Conservation (phyloP, 1,284 basidiomycete genomes). For the Moniliophthora roreri region DNA sequence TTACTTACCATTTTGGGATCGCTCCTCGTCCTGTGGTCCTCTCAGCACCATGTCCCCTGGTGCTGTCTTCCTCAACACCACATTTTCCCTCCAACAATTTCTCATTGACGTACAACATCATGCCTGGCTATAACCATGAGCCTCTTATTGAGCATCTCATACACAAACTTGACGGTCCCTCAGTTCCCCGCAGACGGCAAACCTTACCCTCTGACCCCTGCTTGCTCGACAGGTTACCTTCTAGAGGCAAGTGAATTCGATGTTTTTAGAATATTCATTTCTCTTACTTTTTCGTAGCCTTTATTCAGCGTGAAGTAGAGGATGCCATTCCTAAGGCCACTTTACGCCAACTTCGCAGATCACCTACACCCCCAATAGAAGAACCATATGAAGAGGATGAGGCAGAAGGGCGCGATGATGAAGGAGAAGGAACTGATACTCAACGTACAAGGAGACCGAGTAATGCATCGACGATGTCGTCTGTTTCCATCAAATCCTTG, state of each 20-base stretch:
- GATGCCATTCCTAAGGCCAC: constrained; percentile 52
- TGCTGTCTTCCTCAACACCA: background rate
- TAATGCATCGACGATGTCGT: constrained; percentile 3
- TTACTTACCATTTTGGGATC: too few relatives aligned
- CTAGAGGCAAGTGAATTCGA: constrained; percentile 44
- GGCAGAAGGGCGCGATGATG: constrained; percentile 17
- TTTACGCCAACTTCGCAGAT: constrained; percentile 44
- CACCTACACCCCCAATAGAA: constrained; percentile 36
- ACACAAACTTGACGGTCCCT: constrained; percentile 27
- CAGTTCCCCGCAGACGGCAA: constrained; percentile 25
- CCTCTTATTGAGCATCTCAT: constrained; percentile 41
- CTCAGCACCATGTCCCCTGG: background rate
- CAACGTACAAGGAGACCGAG: constrained; percentile 7
- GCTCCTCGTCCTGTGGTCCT: too few relatives aligned
- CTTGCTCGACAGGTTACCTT: constrained; percentile 67
- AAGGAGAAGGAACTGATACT: constrained; percentile 17
- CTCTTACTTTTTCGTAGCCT: constrained; percentile 41
- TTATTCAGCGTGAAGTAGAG: constrained; percentile 68
- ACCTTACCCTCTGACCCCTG: constrained; percentile 52
- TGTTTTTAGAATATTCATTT: constrained; percentile 15
- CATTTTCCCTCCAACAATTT: constrained; percentile 27
- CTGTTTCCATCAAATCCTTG: constrained; percentile 1
- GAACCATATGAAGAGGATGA: constrained; percentile 17
- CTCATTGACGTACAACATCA: background rate
- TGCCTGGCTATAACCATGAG: constrained; percentile 47